These are phyloP conservation scores for Nicotiana undulata DNA, from an alignment of 257 asterid genomes.

Conservation along the genomic window DNA sequence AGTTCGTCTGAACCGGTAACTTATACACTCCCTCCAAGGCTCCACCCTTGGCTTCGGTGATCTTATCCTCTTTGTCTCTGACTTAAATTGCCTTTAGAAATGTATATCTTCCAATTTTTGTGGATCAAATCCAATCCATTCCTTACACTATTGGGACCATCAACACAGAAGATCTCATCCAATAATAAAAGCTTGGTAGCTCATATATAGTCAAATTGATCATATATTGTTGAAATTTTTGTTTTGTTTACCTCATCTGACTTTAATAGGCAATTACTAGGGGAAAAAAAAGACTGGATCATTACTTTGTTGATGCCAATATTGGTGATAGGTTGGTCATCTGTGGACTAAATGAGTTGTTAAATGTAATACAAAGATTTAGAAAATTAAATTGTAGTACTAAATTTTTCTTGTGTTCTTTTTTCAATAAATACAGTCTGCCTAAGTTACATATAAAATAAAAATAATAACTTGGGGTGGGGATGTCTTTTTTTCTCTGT, in stretches of 20 bases:
- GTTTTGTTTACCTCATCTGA: neutral
- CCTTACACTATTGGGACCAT: neutral
- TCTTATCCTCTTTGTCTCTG: neutral
- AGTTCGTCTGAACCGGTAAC: too few relatives aligned
- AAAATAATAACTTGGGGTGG: too few relatives aligned
- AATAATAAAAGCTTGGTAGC: neutral
- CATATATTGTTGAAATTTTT: neutral
- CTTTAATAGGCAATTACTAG: neutral
- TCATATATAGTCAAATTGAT: neutral
- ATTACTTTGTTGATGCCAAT: neutral
- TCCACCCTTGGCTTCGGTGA: neutral
- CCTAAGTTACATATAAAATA: too few relatives aligned
- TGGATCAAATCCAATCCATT: neutral
- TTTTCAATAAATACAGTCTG: neutral
- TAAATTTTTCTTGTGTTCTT: neutral
- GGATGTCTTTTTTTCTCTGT: too few relatives aligned
- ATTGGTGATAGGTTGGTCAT: neutral
- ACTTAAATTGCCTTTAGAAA: neutral
- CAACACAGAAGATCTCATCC: neutral
- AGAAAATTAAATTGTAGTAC: neutral
- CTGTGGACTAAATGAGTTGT: neutral
- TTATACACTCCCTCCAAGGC: too few relatives aligned
- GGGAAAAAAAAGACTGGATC: neutral
- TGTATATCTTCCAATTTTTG: neutral
- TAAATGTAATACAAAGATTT: neutral